A percentile compares a stretch with the other conserved stretches of the same genome.
Evolutionary conservation across 345 rosid species (phyloP).

Genomic region (Rhodomyrtus tomentosa): DNA sequence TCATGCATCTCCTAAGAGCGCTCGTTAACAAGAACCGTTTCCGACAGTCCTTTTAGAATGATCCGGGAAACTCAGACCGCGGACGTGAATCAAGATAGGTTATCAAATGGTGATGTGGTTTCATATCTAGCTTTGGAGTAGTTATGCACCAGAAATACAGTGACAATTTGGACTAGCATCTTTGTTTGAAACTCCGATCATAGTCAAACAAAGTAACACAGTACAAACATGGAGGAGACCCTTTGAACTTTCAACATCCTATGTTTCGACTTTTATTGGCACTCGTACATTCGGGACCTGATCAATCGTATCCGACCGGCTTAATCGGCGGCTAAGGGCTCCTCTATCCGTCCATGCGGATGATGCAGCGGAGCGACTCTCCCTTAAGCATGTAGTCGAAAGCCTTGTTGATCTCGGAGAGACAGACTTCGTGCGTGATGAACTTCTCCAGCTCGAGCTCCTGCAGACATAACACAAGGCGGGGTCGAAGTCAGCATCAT

Average conservation of each 20-base stretch:
- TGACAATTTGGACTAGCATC: background rate
- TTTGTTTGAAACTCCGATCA: background rate
- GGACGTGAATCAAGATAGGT: background rate
- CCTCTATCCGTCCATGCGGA: constrained; percentile 19
- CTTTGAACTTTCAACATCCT: background rate
- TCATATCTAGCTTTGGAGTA: background rate
- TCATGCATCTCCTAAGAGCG: too few relatives aligned
- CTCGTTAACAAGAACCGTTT: background rate
- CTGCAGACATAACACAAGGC: background rate
- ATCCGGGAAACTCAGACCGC: background rate
- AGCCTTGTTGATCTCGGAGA: constrained; percentile 42
- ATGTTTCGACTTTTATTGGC: background rate
- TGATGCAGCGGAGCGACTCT: constrained; percentile 32
- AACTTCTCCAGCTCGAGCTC: constrained; percentile 38
- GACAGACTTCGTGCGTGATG: constrained; percentile 32
- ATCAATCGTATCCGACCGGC: background rate
- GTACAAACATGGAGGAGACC: background rate
- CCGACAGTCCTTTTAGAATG: background rate
- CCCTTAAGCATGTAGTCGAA: constrained; percentile 42
- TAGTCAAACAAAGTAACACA: background rate
- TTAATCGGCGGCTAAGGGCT: background rate
- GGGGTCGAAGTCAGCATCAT: background rate
- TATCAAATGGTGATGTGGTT: background rate
- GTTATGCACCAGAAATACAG: background rate
- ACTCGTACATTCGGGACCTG: background rate